phyloP scores from a whole-genome alignment of 495 filamentous ascomycete genomes.

The Neurospora sp. region DNA sequence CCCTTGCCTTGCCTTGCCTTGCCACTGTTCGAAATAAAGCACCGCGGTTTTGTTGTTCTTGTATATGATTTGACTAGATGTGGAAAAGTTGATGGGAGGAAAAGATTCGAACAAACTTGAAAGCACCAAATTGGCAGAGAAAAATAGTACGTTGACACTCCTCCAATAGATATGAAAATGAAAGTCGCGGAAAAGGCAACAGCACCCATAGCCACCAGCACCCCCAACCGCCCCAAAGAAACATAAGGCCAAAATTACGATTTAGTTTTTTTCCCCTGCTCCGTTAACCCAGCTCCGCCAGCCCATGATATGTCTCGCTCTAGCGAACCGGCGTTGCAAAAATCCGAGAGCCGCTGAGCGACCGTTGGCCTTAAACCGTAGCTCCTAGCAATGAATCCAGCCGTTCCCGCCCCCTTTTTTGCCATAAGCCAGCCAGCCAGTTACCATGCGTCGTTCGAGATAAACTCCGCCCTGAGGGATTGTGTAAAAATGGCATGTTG shows the following conservation, averaged over 20 bases:
- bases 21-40: not conserved
- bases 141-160: not conserved
- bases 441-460: constrained; percentile 27
- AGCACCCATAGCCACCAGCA: not conserved
- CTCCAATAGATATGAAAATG: not conserved
- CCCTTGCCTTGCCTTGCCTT: not conserved
- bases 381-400: not conserved
- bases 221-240: not conserved
- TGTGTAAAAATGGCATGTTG: constrained; percentile 23
- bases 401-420: not conserved
- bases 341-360: not conserved
- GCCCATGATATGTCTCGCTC: not conserved
- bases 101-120: not conserved
- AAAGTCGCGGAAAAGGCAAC: not conserved
- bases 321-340: not conserved
- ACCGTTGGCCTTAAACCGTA: not conserved
- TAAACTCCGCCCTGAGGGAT: constrained; percentile 23
- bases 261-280: not conserved
- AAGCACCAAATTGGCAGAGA: not conserved
- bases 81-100: not conserved
- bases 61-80: not conserved
- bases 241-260: not conserved
- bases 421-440: constrained; percentile 19
- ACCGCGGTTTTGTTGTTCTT: not conserved
- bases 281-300: not conserved